phyloP scores from a whole-genome alignment of 257 asterid genomes.

The Solanum ahanhuiri region DNA sequence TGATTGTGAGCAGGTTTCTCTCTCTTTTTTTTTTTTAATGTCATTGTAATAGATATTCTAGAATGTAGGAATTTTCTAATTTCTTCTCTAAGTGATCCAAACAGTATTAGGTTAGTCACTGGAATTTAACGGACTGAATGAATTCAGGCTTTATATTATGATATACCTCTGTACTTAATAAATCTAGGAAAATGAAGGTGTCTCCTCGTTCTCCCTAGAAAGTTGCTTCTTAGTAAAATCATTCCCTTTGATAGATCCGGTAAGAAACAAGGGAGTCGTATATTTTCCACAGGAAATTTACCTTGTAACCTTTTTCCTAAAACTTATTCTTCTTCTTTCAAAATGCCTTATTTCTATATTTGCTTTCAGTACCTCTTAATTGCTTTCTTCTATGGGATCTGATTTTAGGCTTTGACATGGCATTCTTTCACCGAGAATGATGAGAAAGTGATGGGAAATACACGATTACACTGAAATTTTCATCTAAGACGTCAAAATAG shows the following conservation, averaged over 20 bases:
- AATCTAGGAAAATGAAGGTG: background rate
- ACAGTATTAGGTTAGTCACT: background rate
- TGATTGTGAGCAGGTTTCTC: background rate
- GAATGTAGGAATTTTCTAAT: background rate
- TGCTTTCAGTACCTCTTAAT: background rate
- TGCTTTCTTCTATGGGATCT: background rate
- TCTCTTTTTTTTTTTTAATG: background rate
- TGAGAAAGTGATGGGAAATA: background rate
- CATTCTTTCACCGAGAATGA: background rate
- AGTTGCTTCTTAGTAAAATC: background rate
- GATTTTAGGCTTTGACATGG: background rate
- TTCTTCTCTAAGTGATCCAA: background rate
- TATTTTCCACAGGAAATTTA: background rate
- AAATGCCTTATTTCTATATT: background rate
- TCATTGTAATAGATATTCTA: background rate
- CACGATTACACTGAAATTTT: background rate
- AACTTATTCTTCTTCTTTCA: background rate
- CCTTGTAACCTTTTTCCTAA: background rate
- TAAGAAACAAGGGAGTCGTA: background rate
- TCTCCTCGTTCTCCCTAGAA: background rate
- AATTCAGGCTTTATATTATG: background rate
- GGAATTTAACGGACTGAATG: background rate
- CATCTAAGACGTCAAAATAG: background rate
- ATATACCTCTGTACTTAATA: background rate
- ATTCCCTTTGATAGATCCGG: background rate